Percentiles rank a stretch among this genome's conserved stretches.
Conservation (phyloP, 352 stramenopile genomes). For the Achlya hypogyna region DNA sequence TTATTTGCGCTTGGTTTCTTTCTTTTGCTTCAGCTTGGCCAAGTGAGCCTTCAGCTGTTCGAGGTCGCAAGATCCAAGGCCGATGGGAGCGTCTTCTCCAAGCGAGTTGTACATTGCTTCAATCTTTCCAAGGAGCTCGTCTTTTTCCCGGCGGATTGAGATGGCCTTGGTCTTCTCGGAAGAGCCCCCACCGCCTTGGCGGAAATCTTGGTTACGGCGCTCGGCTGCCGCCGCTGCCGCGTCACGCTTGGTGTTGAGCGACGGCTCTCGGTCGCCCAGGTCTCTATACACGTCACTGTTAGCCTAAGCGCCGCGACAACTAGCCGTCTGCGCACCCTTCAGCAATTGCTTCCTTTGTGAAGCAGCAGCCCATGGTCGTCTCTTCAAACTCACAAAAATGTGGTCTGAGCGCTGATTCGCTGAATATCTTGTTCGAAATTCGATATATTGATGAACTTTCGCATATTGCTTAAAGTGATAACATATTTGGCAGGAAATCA, state of each 20-base stretch:
- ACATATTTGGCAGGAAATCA: too few relatives aligned
- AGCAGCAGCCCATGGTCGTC: background rate
- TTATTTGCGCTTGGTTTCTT: slow-evolving; percentile 6
- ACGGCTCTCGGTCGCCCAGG: slow-evolving; percentile 29
- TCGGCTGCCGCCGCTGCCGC: slow-evolving; percentile 58
- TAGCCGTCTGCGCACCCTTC: background rate
- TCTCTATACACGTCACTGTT: slow-evolving; percentile 17
- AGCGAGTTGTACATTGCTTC: slow-evolving; percentile 68
- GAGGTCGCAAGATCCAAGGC: slow-evolving; percentile 64
- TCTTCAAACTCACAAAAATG: too few relatives aligned
- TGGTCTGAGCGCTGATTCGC: too few relatives aligned
- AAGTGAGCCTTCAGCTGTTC: slow-evolving; percentile 71
- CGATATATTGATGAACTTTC: too few relatives aligned
- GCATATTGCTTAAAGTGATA: too few relatives aligned
- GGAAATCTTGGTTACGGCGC: slow-evolving; percentile 54
- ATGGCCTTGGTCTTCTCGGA: slow-evolving; percentile 56
- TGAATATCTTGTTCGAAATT: too few relatives aligned
- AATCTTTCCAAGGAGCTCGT: slow-evolving; percentile 75
- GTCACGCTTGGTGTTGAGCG: slow-evolving; percentile 53
- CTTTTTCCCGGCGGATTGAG: slow-evolving; percentile 62
- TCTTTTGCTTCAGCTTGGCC: slow-evolving; percentile 30
- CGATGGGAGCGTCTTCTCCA: slow-evolving; percentile 70
- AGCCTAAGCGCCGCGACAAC: background rate
- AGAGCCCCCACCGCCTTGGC: slow-evolving; percentile 55
- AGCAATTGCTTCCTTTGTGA: background rate